Conservation (phyloP, 176 grass and related monocot species). For the Triticum turgidum region DNA sequence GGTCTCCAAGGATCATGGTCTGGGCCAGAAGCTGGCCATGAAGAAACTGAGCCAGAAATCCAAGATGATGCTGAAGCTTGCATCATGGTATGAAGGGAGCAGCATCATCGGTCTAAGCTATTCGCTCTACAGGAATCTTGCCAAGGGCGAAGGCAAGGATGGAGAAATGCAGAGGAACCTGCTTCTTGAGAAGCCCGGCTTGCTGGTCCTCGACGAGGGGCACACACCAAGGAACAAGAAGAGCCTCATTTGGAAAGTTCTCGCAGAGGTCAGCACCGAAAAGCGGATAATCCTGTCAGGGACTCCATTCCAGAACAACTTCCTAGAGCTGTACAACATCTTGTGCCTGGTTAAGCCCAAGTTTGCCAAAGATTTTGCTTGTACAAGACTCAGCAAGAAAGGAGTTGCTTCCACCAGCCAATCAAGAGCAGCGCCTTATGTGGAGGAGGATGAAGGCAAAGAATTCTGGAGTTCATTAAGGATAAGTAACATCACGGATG, state of each 20-base stretch:
- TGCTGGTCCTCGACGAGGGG: constrained; percentile 79
- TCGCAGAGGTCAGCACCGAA: constrained; percentile 50
- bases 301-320: constrained; percentile 81
- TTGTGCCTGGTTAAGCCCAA: constrained; percentile 63
- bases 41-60: constrained; percentile 44
- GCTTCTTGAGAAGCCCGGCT: constrained; percentile 52
- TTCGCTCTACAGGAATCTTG: constrained; percentile 52
- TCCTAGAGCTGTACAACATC: constrained; percentile 75
- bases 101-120: constrained; percentile 79
- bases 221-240: constrained; percentile 72
- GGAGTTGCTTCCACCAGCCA: constrained; percentile 12
- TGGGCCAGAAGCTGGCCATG: neutral
- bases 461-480: constrained; percentile 63
- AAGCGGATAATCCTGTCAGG: constrained; percentile 76
- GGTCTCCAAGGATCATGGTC: constrained; percentile 23
- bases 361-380: constrained; percentile 49
- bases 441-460: constrained; percentile 45
- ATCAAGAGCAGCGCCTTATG: neutral
- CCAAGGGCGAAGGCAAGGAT: constrained; percentile 18
- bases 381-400: constrained; percentile 19
- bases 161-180: constrained; percentile 22
- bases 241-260: constrained; percentile 55
- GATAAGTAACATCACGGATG: constrained; percentile 49
- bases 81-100: constrained; percentile 57
- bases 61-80: constrained; percentile 45